Percentiles rank a stretch among this genome's conserved stretches.
phyloP scores from a whole-genome alignment of 2,329 filamentous ascomycete genomes.

The Cordyceps cicadae region DNA sequence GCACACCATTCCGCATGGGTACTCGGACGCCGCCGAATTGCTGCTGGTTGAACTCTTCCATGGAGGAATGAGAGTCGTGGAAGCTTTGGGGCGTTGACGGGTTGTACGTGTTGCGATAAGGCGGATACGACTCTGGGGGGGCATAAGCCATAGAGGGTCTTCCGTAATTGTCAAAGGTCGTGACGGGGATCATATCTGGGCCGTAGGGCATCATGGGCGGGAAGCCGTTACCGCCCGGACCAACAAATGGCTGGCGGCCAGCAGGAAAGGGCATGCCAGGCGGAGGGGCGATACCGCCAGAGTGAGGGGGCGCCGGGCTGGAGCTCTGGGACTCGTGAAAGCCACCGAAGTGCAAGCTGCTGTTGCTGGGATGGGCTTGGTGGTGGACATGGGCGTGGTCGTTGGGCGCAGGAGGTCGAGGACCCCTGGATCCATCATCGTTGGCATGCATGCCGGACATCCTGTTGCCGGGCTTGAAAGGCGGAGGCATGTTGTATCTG shows the following conservation, averaged over 20 bases:
- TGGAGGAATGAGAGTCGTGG: constrained; percentile 52
- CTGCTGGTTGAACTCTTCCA: constrained; percentile 36
- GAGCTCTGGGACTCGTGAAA: constrained; percentile 48
- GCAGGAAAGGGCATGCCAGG: constrained; percentile 33
- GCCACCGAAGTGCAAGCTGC: constrained; percentile 48
- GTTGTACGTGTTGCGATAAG: constrained; percentile 34
- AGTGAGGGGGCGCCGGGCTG: constrained; percentile 46
- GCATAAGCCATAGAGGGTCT: constrained; percentile 28
- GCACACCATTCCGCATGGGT: constrained; percentile 30
- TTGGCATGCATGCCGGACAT: constrained; percentile 24
- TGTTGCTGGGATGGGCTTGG: constrained; percentile 45
- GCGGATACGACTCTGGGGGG: constrained; percentile 27
- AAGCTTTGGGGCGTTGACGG: constrained; percentile 53
- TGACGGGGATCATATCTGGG: constrained; percentile 26
- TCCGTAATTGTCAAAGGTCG: constrained; percentile 29
- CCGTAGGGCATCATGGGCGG: constrained; percentile 30
- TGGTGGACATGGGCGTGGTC: constrained; percentile 32
- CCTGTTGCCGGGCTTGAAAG: constrained; percentile 31
- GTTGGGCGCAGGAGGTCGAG: constrained; percentile 26
- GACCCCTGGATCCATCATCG: constrained; percentile 24
- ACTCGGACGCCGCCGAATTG: constrained; percentile 33
- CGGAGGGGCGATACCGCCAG: constrained; percentile 39
- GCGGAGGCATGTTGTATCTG: constrained; percentile 36
- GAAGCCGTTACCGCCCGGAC: constrained; percentile 26
- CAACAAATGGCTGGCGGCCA: constrained; percentile 27